A percentile compares a stretch with the other conserved stretches of the same genome.
These are phyloP conservation scores for Saccharomycopsis javanensis DNA, from an alignment of 805 yeast genomes.

Conservation along the genomic window DNA sequence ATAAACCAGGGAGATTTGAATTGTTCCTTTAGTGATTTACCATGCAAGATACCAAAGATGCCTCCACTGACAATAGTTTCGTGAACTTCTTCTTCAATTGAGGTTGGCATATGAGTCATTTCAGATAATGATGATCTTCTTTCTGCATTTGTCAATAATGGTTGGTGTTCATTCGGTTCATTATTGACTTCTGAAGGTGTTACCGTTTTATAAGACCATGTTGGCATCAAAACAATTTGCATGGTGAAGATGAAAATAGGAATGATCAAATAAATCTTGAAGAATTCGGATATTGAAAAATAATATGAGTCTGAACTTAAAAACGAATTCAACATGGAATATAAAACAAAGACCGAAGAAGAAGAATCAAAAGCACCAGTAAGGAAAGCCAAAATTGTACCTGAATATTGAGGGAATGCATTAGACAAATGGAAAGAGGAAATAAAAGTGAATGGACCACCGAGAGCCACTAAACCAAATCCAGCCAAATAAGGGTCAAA, in stretches of 20 bases:
- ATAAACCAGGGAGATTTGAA: constrained; percentile 58
- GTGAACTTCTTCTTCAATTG: constrained; percentile 9
- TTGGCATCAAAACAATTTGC: constrained; percentile 76
- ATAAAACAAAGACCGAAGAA: constrained; percentile 73
- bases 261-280: constrained; percentile 58
- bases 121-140: constrained; percentile 19
- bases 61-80: constrained; percentile 28
- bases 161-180: background rate
- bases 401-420: constrained; percentile 73
- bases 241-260: constrained; percentile 70
- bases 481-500: constrained; percentile 66
- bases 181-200: background rate
- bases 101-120: constrained; percentile 11
- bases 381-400: constrained; percentile 66
- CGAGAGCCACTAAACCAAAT: constrained; percentile 67
- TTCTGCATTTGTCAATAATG: background rate
- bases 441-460: constrained; percentile 91
- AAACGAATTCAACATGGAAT: constrained; percentile 49
- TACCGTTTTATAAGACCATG: constrained; percentile 44
- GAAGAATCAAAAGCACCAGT: constrained; percentile 93
- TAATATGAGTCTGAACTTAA: constrained; percentile 23
- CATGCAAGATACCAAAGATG: constrained; percentile 74
- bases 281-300: constrained; percentile 43
- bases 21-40: constrained; percentile 39
- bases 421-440: constrained; percentile 87